Evolutionary conservation across 352 stramenopile genomes (phyloP).

Genomic region (Phytopythium litorale): DNA sequence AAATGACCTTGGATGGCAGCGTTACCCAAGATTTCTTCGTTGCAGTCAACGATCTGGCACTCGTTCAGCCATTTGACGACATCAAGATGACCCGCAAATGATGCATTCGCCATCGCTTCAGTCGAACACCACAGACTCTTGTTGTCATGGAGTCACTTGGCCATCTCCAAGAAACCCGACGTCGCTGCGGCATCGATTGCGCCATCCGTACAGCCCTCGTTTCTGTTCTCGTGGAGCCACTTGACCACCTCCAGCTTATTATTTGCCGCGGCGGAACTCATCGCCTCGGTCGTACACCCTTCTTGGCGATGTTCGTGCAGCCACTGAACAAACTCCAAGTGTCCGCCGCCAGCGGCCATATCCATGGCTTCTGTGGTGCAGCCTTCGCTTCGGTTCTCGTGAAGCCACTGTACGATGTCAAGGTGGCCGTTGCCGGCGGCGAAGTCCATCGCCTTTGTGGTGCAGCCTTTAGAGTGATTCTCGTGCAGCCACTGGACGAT

Average conservation of each 20-base stretch:
- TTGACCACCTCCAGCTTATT: not conserved
- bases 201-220: too few species aligned
- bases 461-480: not conserved
- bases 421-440: slow-evolving; percentile 8
- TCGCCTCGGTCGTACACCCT: slow-evolving; percentile 9
- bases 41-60: too few species aligned
- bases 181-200: too few species aligned
- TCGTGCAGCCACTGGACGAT: slow-evolving; percentile 2
- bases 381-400: not conserved
- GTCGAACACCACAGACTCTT: too few species aligned
- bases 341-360: not conserved
- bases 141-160: too few species aligned
- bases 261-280: slow-evolving; percentile 8
- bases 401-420: not conserved
- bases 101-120: too few species aligned
- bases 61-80: not conserved
- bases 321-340: slow-evolving; percentile 3
- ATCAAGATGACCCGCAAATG: not conserved
- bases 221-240: not conserved
- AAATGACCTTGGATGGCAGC: too few species aligned
- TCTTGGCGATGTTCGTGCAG: slow-evolving; percentile 8
- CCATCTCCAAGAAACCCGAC: too few species aligned
- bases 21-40: too few species aligned
- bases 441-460: slow-evolving; percentile 13
- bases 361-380: not conserved